These are phyloP conservation scores for Salix caprea DNA, from an alignment of 345 rosid species.

Conservation along the genomic window DNA sequence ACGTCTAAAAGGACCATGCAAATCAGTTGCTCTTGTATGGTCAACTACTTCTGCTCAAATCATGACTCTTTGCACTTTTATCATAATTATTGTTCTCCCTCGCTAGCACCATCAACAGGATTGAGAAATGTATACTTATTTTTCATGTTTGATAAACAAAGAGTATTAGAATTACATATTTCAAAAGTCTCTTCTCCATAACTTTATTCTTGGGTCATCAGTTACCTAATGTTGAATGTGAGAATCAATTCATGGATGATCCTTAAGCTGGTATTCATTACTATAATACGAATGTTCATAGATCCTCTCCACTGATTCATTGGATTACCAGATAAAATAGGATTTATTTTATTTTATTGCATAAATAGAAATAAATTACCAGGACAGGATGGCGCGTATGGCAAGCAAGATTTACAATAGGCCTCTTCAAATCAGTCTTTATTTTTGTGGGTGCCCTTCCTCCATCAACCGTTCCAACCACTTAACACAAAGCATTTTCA, in stretches of 20 bases:
- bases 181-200: neutral
- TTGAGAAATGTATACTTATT: neutral
- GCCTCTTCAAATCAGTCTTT: slow-evolving; percentile 94
- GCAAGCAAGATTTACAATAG: slow-evolving; percentile 87
- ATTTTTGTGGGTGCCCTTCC: slow-evolving; percentile 93
- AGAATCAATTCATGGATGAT: neutral
- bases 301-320: neutral
- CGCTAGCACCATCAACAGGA: neutral
- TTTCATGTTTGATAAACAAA: no score
- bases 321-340: neutral
- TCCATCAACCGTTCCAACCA: slow-evolving; percentile 97
- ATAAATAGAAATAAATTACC: slow-evolving; percentile 40
- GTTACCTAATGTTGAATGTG: neutral
- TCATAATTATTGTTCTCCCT: neutral
- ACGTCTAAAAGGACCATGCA: neutral
- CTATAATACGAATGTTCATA: no score
- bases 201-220: neutral
- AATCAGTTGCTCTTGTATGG: neutral
- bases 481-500: slow-evolving; percentile 37
- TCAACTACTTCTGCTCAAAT: neutral
- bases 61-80: neutral
- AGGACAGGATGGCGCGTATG: slow-evolving; percentile 97
- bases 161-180: neutral
- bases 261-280: neutral
- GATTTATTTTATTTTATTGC: neutral